Conservation (phyloP, 1,284 basidiomycete genomes). For the Rhizoctonia solani region DNA sequence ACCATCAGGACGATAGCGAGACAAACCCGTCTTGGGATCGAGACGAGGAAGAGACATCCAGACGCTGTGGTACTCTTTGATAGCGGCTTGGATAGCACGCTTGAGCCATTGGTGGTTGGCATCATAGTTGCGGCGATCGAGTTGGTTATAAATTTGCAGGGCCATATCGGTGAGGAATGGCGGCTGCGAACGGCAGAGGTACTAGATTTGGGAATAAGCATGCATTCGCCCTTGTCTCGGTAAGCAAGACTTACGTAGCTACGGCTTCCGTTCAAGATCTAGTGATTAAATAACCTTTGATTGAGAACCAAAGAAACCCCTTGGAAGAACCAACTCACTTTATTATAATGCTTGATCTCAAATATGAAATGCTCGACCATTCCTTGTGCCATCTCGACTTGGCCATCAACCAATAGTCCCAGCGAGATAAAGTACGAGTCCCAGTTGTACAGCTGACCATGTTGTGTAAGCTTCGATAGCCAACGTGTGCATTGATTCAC, state of each 20-base stretch:
- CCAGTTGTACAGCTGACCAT: conserved; percentile 81
- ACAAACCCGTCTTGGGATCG: conserved; percentile 90
- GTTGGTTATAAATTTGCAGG: conserved; percentile 94
- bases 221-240: conserved; percentile 51
- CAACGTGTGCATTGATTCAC: conserved; percentile 49
- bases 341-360: conserved; percentile 97
- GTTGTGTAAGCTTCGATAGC: not conserved
- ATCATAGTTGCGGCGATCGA: conserved; percentile 81
- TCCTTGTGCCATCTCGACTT: conserved; percentile 91
- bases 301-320: not conserved
- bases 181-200: conserved; percentile 93
- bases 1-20: conserved; percentile 92
- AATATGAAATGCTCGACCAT: conserved; percentile 99
- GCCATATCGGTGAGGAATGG: conserved; percentile 99
- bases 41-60: conserved; percentile 95
- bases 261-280: conserved; percentile 49
- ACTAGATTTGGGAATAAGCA: conserved; percentile 62
- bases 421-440: conserved; percentile 94
- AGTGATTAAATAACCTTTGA: conserved; percentile 34
- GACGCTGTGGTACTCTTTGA: conserved; percentile 98
- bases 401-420: conserved; percentile 92
- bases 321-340: conserved; percentile 48
- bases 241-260: conserved; percentile 42
- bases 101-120: conserved; percentile 92
- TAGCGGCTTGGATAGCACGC: conserved; percentile 91